Evolutionary conservation across 108 stramenopile species (phyloP), one percentile per base, ranked within the genome.

Genomic region (Cyclotella kingstonii): DNA sequence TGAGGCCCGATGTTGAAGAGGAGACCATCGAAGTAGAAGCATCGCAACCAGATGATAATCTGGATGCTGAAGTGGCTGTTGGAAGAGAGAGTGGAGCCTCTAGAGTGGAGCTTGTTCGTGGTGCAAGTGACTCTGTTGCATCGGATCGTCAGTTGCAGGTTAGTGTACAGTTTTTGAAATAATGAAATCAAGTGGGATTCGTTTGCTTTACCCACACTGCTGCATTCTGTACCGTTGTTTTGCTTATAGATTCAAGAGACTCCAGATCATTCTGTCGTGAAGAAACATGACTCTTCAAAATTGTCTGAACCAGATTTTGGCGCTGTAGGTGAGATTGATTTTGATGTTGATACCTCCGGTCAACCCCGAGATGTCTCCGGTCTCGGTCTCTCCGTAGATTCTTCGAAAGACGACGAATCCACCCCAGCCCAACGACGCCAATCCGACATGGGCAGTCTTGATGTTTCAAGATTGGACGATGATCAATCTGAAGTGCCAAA

Each of bases 41-140:
- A 63, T 80, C 77, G 56, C 74, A 80, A 45, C 68, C 68, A n/a
- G 74, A 72, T 14, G 70, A 59, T 26, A 71, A 76, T 19, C 44
- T 57, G 44, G 70, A 76, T n/a, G 14, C 28, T 1, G 58, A 63
- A 49, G 64, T 41, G 29, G 53, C 41, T 18, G 48, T 62, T 61
- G 46, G 88, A 73, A 22, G 70, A 54, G 34, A 71, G 49, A 73
- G 72, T 60, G 52, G 46, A 17, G 73, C 81, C 15, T 86, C 84
- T 11, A 83, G 90, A 42, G 79, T 90, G 34, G 93, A 94, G 72
- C 43, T 94, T 33, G 84, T 84, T 45, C 85, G 93, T 48, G 86
- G 74, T 18, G 78, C 78, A 0, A 52, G 72, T 49, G 74, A 70
- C 66, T 76, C 74, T 12, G 49, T 76, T 47, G 44, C 74, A 6